Base-by-base conservation (phyloP, 2,329 filamentous ascomycete genomes). In the Cercospora sp. region DNA sequence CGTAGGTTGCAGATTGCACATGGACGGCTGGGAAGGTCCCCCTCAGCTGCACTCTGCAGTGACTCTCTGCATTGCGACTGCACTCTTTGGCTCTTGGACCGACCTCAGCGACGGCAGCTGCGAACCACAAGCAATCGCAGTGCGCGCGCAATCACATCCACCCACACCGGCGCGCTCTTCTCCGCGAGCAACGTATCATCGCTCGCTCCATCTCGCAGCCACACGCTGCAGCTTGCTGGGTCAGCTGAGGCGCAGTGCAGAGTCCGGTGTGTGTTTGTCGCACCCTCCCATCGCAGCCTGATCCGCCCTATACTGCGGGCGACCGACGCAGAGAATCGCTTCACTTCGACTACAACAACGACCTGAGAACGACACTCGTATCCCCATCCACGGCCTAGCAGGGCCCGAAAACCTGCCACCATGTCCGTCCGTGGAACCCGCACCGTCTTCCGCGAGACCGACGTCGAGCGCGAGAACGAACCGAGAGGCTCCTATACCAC, bases 401-500 rank as follows among this genome's bases (percentile, higher is more conserved):
- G 60, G 9, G 28, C 26, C 48, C 61, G 45, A 18, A 42, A 33
- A 51, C 28, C 51, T 36, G 62, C 48, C 45, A 31, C 18, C 61
- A 64, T 64, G 81, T 84, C 82, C 51, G 79, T 80, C 23, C 72
- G 75, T 42, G 74, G 74, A 33, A 74, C 72, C 58, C 73, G 76
- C 39, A 70, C 75, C 75, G 76, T 83, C 71, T 82, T 80, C 76
- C 81, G 77, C 68, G 81, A 83, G 74, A 77, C 79, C 67, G 79
- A 80, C 63, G 79, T 81, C 61, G 80, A 83, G 73, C 80, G 81
- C 70, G 81, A 83, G 72, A 81, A 80, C 76, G 81, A 82, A 55
- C 75, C 75, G 62, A 66, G 79, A 79, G 68, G 81, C 63, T 82
- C 79, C 69, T 85, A 83, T 73, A 86, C 84, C 71, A 87, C 85